Evolutionary conservation across 345 rosid genomes (phyloP).

Genomic region (Streptanthus diversifolius): DNA sequence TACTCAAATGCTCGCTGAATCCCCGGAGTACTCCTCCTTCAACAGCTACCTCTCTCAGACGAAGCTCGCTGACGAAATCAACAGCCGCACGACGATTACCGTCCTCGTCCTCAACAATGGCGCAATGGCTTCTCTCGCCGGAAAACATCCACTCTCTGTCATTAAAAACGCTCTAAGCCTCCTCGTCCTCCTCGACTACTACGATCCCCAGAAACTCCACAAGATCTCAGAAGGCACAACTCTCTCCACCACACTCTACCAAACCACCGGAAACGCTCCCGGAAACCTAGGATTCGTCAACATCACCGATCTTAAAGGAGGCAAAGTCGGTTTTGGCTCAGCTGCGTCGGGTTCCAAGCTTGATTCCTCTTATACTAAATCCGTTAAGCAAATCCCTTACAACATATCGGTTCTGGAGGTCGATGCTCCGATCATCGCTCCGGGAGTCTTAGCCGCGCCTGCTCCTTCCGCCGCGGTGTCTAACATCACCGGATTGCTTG

Average conservation of each 20-base stretch:
- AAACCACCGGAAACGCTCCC: slow-evolving; percentile 88
- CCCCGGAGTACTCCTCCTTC: slow-evolving; percentile 69
- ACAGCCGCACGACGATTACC: slow-evolving; percentile 77
- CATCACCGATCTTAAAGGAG: slow-evolving; percentile 79
- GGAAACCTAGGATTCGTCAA: slow-evolving; percentile 81
- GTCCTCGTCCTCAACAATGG: slow-evolving; percentile 72
- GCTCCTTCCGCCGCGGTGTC: slow-evolving; percentile 55
- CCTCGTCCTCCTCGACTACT: slow-evolving; percentile 82
- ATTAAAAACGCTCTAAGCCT: slow-evolving; percentile 65
- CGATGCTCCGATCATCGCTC: slow-evolving; percentile 63
- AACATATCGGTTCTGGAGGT: slow-evolving; percentile 73
- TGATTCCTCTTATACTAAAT: slow-evolving; percentile 63
- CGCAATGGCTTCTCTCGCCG: slow-evolving; percentile 68
- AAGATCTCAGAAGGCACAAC: slow-evolving; percentile 66
- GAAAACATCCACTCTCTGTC: slow-evolving; percentile 66
- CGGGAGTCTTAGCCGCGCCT: slow-evolving; percentile 59
- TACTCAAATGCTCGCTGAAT: slow-evolving; percentile 61
- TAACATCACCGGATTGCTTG: slow-evolving; percentile 71
- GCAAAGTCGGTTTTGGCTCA: slow-evolving; percentile 82
- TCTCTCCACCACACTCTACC: slow-evolving; percentile 84
- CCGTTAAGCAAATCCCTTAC: slow-evolving; percentile 78
- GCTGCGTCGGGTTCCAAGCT: slow-evolving; percentile 80
- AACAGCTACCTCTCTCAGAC: slow-evolving; percentile 69
- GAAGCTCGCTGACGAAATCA: slow-evolving; percentile 83
- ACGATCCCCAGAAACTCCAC: slow-evolving; percentile 75